Percentiles rank a stretch among this genome's conserved stretches.
phyloP scores from a whole-genome alignment of 495 filamentous ascomycete species.

The Lasiosphaeria hispida region DNA sequence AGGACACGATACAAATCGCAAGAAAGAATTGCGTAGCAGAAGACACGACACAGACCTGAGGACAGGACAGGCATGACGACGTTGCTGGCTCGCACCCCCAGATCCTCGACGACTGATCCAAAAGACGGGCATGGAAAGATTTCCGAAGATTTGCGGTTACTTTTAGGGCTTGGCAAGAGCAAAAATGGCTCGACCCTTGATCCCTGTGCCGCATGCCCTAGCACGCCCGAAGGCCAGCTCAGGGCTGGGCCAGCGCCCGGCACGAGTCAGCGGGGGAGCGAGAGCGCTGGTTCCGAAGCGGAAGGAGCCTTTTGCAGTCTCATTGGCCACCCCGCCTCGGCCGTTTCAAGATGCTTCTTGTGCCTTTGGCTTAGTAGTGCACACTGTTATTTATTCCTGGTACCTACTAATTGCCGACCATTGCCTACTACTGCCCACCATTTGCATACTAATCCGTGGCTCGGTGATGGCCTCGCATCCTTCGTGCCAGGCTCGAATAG shows the following conservation, averaged over 20 bases:
- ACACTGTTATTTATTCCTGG: no score
- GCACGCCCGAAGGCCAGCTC: background rate
- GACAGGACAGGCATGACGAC: background rate
- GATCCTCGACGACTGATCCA: constrained; percentile 1
- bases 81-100: constrained; percentile 9
- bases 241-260: background rate
- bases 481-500: no score
- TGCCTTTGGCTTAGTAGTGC: no score
- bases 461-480: no score
- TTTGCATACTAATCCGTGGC: no score
- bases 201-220: constrained; percentile 12
- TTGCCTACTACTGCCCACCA: no score
- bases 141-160: constrained; percentile 6
- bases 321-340: constrained; percentile 19
- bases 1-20: no score
- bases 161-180: constrained; percentile 8
- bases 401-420: no score
- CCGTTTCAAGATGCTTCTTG: constrained; percentile 17
- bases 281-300: constrained; percentile 11
- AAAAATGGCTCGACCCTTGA: constrained; percentile 7
- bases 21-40: background rate
- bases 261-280: constrained; percentile 17
- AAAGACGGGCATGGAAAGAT: background rate
- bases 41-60: background rate
- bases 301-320: constrained; percentile 17